Percentiles rank a stretch among this genome's conserved stretches.
phyloP scores from a whole-genome alignment of 106 monocot species.

The Phalaenopsis aphrodite region DNA sequence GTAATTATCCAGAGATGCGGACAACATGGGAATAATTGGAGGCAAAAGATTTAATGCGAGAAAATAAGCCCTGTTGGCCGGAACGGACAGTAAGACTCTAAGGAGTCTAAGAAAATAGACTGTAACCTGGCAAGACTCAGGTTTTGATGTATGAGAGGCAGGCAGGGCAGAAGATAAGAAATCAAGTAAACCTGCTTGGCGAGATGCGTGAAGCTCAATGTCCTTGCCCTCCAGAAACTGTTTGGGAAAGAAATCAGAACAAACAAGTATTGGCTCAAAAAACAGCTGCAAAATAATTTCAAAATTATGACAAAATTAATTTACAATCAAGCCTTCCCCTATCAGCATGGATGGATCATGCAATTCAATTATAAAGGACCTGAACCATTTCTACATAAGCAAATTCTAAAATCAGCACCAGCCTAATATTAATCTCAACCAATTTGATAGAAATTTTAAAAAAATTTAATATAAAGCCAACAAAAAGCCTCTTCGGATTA shows the following conservation, averaged over 20 bases:
- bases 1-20: conserved; percentile 87
- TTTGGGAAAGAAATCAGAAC: conserved; percentile 6
- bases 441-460: not conserved
- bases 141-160: conserved; percentile 88
- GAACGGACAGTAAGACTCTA: conserved; percentile 56
- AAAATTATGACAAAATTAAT: not conserved
- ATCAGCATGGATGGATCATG: not conserved
- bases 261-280: not conserved
- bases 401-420: not conserved
- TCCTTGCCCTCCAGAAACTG: conserved; percentile 96
- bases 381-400: not conserved
- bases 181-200: conserved; percentile 89
- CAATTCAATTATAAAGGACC: not conserved
- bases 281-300: not conserved
- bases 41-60: conserved; percentile 92
- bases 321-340: not conserved
- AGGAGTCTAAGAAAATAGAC: conserved; percentile 61
- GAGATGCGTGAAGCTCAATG: conserved; percentile 76
- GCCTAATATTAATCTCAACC: not conserved
- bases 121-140: conserved; percentile 88
- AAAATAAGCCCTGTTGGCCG: conserved; percentile 80
- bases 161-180: conserved; percentile 85
- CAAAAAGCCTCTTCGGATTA: not conserved
- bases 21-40: conserved; percentile 89
- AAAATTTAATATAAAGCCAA: not conserved